Base-by-base conservation (phyloP, 1,139 yeast species). In the Pichia sorboxylosa region DNA sequence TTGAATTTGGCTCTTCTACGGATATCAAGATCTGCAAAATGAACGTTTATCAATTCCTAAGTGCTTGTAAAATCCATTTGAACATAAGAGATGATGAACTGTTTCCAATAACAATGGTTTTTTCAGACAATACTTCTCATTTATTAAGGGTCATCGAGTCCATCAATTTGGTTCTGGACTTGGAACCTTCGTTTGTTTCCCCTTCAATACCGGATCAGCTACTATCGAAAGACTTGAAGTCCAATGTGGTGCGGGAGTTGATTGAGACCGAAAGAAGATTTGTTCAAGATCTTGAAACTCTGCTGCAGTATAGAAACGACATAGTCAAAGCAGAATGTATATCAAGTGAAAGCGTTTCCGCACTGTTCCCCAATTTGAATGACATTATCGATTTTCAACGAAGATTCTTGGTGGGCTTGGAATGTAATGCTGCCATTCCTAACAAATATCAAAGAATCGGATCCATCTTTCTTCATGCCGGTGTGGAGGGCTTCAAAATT, bases 371-470 rank as follows among this genome's bases (percentile, higher is more conserved):
- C n/a, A 85, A 84, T 51, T 58, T 90, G 37, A 69, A 71, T 39
- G 85, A 79, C 41, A 74, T 90, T 28, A 70, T 90, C 30, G 98
- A 90, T 57, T 85, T 87, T 54, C 98, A 92, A 60, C 70, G 97
- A 49, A 67, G 95, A 44, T 79, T 90, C 39, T 60, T 90, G 36
- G 75, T 83, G 31, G 94, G 96, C 0, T 59, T 87, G 38, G 99
- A 90, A 58, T 82, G 90, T 48, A 87, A 87, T 55, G 76, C 85
- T 5, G 64, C 73, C 28, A 78, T 81, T 6, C 82, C 87, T 5
- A 69, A 75, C 18, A 69, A 72, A 41, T 74, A 75, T 47, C 96
- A 87, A 54, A 66, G 95, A 39, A 73, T 87, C 32, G 98, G 98
- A 1, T 79, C 92, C 3, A 68, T 87, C 2, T 90, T 90, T 54